Conservation (phyloP, 192 early-diverging fungal species). For the Spizellomyces punctatus region DNA sequence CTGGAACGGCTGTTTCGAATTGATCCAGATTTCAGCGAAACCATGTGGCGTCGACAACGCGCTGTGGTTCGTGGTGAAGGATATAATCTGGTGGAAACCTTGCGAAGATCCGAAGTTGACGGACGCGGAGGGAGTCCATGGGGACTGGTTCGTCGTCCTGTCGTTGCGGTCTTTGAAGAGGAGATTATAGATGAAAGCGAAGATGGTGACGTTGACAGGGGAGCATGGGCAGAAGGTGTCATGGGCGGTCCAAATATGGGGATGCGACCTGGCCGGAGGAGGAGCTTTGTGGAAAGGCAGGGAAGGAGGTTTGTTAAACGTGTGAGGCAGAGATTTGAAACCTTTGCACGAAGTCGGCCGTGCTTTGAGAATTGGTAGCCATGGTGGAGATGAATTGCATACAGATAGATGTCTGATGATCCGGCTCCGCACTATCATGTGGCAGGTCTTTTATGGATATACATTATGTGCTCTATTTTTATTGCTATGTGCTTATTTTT, state of each 20-base stretch:
- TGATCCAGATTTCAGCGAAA: constrained; percentile 77
- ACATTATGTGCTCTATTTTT: too few relatives aligned
- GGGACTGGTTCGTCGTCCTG: constrained; percentile 46
- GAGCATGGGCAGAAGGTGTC: constrained; percentile 10
- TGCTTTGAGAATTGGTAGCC: constrained; percentile 46
- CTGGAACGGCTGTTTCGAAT: constrained; percentile 66
- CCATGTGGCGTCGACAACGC: constrained; percentile 82
- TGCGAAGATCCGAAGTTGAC: constrained; percentile 53
- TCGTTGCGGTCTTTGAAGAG: constrained; percentile 56
- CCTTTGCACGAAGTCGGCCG: constrained; percentile 48
- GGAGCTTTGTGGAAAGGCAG: constrained; percentile 31
- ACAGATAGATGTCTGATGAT: too few relatives aligned
- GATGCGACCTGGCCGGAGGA: constrained; percentile 25
- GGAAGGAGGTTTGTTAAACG: constrained; percentile 36
- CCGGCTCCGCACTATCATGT: too few relatives aligned
- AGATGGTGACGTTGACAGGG: constrained; percentile 31
- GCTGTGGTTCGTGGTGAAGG: constrained; percentile 85
- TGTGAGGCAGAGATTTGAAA: constrained; percentile 53
- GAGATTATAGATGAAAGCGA: constrained; percentile 28
- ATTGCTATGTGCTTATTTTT: too few relatives aligned
- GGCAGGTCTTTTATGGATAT: too few relatives aligned
- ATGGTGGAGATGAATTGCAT: too few relatives aligned
- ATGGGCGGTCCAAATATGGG: constrained; percentile 18
- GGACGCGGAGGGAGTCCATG: constrained; percentile 44
- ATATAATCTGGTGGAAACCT: constrained; percentile 76